Percentiles rank a stretch among this genome's conserved stretches.
Conservation (phyloP, 108 stramenopile genomes). For the Conticribra guillardii region DNA sequence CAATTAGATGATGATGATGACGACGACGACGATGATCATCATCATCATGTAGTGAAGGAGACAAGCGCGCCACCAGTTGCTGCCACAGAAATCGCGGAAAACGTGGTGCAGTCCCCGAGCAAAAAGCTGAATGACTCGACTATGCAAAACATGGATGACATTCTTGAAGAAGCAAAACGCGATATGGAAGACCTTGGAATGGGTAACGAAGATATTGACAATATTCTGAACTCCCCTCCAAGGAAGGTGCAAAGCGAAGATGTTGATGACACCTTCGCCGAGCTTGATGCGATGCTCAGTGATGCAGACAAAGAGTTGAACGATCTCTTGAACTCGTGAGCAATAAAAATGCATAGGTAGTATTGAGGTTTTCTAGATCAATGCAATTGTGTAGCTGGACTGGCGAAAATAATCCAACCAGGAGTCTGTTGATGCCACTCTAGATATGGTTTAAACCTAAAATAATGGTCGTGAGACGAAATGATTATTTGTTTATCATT, state of each 20-base stretch:
- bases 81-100: conserved; percentile 47
- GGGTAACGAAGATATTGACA: conserved; percentile 49
- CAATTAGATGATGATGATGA: conserved; percentile 54
- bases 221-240: conserved; percentile 35
- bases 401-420: too few species aligned
- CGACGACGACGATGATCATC: conserved; percentile 31
- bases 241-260: conserved; percentile 19
- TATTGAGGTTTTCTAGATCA: too few species aligned
- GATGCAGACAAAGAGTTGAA: conserved; percentile 85
- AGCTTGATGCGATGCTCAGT: conserved; percentile 84
- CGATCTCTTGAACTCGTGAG: conserved; percentile 74
- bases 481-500: too few species aligned
- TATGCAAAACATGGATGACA: conserved; percentile 58
- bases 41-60: neutral
- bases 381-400: too few species aligned
- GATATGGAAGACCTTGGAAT: conserved; percentile 68
- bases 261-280: conserved; percentile 69
- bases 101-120: conserved; percentile 12
- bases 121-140: conserved; percentile 39
- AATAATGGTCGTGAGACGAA: too few species aligned
- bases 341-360: neutral
- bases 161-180: conserved; percentile 72
- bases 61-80: conserved; percentile 9
- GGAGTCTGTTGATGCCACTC: too few species aligned
- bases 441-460: too few species aligned